phyloP scores from a whole-genome alignment of 2,329 filamentous ascomycete genomes.

The Aspergillus sp. region DNA sequence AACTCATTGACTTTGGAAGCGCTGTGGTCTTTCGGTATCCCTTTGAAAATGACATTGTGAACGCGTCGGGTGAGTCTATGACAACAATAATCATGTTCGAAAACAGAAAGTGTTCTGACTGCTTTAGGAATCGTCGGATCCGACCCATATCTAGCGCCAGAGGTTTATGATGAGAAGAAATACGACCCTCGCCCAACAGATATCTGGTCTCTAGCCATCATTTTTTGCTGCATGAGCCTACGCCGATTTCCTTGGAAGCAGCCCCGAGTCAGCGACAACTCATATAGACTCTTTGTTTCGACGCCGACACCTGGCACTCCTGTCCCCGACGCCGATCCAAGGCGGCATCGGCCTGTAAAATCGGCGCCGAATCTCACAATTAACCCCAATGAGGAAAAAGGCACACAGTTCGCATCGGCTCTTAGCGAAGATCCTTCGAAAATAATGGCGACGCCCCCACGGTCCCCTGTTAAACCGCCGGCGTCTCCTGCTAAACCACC shows the following conservation, averaged over 20 bases:
- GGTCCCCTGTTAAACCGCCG: slow-evolving; percentile 21
- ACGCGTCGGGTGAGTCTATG: slow-evolving; percentile 68
- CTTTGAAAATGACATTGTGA: slow-evolving; percentile 84
- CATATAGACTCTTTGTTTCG: slow-evolving; percentile 88
- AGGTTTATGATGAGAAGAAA: slow-evolving; percentile 90
- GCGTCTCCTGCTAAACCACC: slow-evolving; percentile 21
- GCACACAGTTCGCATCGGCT: slow-evolving; percentile 19
- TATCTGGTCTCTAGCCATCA: slow-evolving; percentile 97
- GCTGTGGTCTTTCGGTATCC: slow-evolving; percentile 97
- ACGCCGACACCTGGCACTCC: slow-evolving; percentile 71
- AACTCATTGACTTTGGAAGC: slow-evolving; percentile 98
- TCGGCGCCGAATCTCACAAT: slow-evolving; percentile 37
- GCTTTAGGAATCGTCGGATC: slow-evolving; percentile 72
- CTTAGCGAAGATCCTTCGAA: slow-evolving; percentile 15
- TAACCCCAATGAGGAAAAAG: slow-evolving; percentile 24
- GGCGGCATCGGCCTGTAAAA: slow-evolving; percentile 33
- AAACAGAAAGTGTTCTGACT: slow-evolving; percentile 4
- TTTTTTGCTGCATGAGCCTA: slow-evolving; percentile 98
- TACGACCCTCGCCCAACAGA: slow-evolving; percentile 94
- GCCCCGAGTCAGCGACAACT: slow-evolving; percentile 86
- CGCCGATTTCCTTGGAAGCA: slow-evolving; percentile 97
- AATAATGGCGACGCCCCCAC: slow-evolving; percentile 17
- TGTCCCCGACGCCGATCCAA: slow-evolving; percentile 41
- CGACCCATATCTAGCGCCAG: slow-evolving; percentile 93
- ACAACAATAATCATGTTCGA: not conserved